Conservation (phyloP, 352 stramenopile genomes). For the Aphanomyces astaci region DNA sequence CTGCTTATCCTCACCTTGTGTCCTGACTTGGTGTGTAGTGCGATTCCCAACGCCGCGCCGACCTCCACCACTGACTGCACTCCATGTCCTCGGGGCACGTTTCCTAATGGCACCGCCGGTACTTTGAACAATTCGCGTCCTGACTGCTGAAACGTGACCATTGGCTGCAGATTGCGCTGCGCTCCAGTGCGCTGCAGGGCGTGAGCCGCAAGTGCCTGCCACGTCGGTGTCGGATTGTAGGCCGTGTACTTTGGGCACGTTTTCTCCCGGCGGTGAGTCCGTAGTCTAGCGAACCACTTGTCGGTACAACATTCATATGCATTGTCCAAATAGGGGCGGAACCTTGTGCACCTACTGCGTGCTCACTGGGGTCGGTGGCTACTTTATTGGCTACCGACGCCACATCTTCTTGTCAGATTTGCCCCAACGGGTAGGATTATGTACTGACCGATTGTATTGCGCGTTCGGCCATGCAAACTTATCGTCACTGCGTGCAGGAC, state of each 20-base stretch:
- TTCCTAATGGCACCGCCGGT: neutral
- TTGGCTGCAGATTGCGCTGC: neutral
- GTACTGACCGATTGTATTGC: too few species aligned
- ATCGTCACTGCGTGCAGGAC: neutral
- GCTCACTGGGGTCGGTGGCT: neutral
- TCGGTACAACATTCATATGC: neutral
- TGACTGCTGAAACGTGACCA: neutral
- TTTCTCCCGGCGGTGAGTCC: neutral
- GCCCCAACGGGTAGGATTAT: neutral
- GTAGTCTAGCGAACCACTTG: too few species aligned
- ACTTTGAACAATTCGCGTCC: neutral
- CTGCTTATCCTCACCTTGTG: neutral
- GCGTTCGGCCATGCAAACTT: too few species aligned
- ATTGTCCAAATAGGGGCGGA: neutral
- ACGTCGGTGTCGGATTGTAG: neutral
- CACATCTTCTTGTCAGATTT: neutral
- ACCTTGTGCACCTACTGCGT: neutral
- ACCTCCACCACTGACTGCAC: neutral
- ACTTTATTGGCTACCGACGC: neutral
- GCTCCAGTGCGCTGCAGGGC: neutral
- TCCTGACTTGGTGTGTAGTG: neutral
- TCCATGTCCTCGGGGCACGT: neutral
- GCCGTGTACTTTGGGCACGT: neutral
- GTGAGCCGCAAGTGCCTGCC: neutral
- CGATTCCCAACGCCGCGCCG: neutral